phyloP scores from a whole-genome alignment of 2,329 filamentous ascomycete genomes.

The Chalara sp. region DNA sequence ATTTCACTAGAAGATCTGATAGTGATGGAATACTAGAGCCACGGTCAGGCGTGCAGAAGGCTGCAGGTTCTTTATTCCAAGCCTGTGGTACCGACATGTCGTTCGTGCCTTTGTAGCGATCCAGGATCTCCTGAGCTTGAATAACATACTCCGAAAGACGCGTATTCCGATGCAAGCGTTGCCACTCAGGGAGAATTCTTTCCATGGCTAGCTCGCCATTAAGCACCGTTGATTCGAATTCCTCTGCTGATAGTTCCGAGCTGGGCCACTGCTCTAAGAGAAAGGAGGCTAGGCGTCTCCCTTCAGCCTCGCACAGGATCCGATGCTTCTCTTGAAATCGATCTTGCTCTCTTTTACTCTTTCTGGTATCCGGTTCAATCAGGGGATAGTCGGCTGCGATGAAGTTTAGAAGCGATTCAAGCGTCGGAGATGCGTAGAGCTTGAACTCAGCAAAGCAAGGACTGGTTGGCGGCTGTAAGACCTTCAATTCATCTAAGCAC shows the following conservation, averaged over 20 bases:
- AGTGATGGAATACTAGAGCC: constrained; percentile 6
- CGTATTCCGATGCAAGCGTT: constrained; percentile 39
- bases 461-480: constrained; percentile 29
- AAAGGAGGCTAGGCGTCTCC: constrained; percentile 31
- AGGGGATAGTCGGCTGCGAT: constrained; percentile 27
- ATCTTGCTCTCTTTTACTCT: constrained; percentile 10
- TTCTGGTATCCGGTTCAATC: constrained; percentile 22
- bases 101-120: constrained; percentile 16
- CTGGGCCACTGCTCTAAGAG: constrained; percentile 41
- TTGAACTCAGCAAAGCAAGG: constrained; percentile 31
- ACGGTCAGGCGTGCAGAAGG: constrained; percentile 1
- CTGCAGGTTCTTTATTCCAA: constrained; percentile 2
- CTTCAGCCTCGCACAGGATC: constrained; percentile 27
- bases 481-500: constrained; percentile 32
- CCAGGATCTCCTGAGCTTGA: constrained; percentile 35
- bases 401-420: constrained; percentile 26
- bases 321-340: constrained; percentile 26
- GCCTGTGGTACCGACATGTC: not conserved
- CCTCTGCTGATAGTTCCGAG: constrained; percentile 24
- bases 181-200: constrained; percentile 39
- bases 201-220: constrained; percentile 32
- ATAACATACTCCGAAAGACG: constrained; percentile 38
- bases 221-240: constrained; percentile 25
- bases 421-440: constrained; percentile 25
- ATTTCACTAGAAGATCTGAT: constrained; percentile 2